Evolutionary conservation across 208 protist species (phyloP).

Genomic region (Tritrichomonas musculus): DNA sequence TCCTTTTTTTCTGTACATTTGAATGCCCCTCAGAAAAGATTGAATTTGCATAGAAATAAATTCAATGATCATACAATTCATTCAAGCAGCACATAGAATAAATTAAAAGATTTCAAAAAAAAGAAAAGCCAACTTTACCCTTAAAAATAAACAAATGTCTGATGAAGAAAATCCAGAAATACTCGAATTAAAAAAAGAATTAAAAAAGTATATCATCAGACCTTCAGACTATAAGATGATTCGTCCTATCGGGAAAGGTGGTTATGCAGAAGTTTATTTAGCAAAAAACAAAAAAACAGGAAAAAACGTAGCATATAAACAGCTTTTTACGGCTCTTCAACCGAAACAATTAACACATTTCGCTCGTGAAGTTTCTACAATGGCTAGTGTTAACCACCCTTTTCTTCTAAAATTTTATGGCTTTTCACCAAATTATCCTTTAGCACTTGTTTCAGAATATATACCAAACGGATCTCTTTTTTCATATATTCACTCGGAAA

Average conservation of each 20-base stretch:
- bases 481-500: background rate
- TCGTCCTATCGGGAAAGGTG: background rate
- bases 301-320: background rate
- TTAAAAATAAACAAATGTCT: too few relatives aligned
- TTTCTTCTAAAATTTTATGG: slow-evolving; percentile 20
- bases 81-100: too few relatives aligned
- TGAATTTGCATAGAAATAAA: too few relatives aligned
- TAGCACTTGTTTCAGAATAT: background rate
- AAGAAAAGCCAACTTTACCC: too few relatives aligned
- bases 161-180: background rate
- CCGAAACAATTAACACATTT: background rate
- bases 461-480: background rate
- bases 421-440: background rate
- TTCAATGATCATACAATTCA: too few relatives aligned
- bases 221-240: background rate
- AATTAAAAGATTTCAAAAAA: too few relatives aligned
- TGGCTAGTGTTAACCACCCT: background rate
- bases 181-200: background rate
- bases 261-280: background rate
- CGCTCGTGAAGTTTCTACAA: background rate
- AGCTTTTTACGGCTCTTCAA: background rate
- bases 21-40: too few relatives aligned
- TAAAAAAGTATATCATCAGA: background rate
- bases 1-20: too few relatives aligned
- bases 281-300: background rate